Evolutionary conservation across 140 eudicot species (phyloP).

Genomic region (Anethum foeniculum): DNA sequence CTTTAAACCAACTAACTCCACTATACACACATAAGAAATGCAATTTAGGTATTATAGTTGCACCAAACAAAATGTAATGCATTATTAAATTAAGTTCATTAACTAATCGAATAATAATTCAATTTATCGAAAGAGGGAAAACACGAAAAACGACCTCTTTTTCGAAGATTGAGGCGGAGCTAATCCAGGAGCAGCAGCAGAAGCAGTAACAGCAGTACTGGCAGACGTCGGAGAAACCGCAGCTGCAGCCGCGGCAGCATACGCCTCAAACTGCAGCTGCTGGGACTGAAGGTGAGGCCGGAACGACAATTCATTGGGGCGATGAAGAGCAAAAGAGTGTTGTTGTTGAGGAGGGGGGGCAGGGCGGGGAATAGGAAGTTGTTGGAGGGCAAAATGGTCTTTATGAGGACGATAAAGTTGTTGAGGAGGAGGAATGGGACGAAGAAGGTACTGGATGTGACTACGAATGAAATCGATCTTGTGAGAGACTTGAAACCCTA

Average conservation of each 20-base stretch:
- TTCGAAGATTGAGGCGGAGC: slow-evolving; percentile 17
- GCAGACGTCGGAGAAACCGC: background rate
- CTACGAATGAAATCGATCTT: slow-evolving; percentile 45
- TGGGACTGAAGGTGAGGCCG: background rate
- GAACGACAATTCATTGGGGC: background rate
- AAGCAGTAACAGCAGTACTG: slow-evolving; percentile 4
- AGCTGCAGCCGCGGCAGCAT: background rate
- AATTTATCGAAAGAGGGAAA: background rate
- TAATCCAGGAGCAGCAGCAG: slow-evolving; percentile 17
- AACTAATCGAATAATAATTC: background rate
- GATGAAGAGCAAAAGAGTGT: slow-evolving; percentile 7
- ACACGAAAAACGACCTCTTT: slow-evolving; percentile 26
- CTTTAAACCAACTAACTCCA: background rate
- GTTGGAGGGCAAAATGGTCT: slow-evolving; percentile 24
- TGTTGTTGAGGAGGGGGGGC: slow-evolving; percentile 10
- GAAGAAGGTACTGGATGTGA: slow-evolving; percentile 26
- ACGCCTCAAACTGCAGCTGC: background rate
- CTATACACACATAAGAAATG: background rate
- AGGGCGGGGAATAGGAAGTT: slow-evolving; percentile 21
- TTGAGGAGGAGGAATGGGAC: slow-evolving; percentile 4
- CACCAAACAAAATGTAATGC: background rate
- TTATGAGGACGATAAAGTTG: background rate
- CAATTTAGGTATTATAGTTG: background rate
- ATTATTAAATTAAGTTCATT: too few relatives aligned
- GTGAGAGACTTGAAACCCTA: slow-evolving; percentile 38